These are phyloP conservation scores for Debaryomyces fabryi DNA, from an alignment of 1,139 yeast species.

Conservation along the genomic window DNA sequence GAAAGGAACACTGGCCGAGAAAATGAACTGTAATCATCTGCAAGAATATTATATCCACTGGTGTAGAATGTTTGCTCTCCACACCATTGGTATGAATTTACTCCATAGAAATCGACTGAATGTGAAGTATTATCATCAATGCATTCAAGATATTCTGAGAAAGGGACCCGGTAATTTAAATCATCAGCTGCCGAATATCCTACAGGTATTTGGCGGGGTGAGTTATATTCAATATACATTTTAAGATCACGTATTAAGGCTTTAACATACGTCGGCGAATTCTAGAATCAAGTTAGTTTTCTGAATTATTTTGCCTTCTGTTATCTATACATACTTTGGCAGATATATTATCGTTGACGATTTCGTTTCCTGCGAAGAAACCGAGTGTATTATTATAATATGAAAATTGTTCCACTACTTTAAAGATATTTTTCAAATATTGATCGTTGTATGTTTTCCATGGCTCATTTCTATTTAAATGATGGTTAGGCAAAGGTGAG, in stretches of 20 bases:
- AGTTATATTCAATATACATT: slow-evolving; percentile 58
- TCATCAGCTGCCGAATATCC: slow-evolving; percentile 86
- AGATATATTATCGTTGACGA: slow-evolving; percentile 77
- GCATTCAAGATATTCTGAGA: slow-evolving; percentile 84
- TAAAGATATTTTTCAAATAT: slow-evolving; percentile 76
- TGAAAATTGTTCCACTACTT: slow-evolving; percentile 80
- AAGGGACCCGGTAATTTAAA: slow-evolving; percentile 67
- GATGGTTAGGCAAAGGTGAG: slow-evolving; percentile 77
- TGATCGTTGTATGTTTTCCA: slow-evolving; percentile 74
- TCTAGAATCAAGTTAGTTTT: slow-evolving; percentile 20
- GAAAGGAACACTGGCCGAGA: slow-evolving; percentile 84
- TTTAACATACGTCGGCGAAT: slow-evolving; percentile 71
- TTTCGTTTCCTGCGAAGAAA: slow-evolving; percentile 93
- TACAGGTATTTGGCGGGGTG: slow-evolving; percentile 75
- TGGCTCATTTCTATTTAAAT: slow-evolving; percentile 85
- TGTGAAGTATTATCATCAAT: slow-evolving; percentile 57
- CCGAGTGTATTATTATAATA: slow-evolving; percentile 87
- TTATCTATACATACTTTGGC: slow-evolving; percentile 47
- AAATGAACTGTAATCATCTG: slow-evolving; percentile 67
- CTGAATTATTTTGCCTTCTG: neutral
- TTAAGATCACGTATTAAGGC: slow-evolving; percentile 83
- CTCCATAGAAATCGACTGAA: slow-evolving; percentile 89
- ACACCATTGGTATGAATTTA: slow-evolving; percentile 97
- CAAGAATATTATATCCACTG: slow-evolving; percentile 80
- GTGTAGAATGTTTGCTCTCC: slow-evolving; percentile 81